These are phyloP conservation scores for Linum usitatissimum DNA, from an alignment of 345 rosid genomes.

Conservation along the genomic window DNA sequence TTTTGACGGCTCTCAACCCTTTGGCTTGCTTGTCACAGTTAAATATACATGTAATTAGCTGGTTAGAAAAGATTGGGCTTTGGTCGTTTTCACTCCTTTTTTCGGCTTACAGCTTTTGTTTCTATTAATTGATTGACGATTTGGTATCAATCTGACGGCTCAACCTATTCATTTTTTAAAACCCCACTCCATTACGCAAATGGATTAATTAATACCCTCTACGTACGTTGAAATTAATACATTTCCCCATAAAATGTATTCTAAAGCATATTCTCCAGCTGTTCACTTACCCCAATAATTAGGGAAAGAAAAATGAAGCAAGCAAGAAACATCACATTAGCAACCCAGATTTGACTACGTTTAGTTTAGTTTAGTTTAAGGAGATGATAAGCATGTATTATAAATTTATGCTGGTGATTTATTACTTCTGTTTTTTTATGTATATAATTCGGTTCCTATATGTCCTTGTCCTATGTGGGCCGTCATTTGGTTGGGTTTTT, in stretches of 20 bases:
- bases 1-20: not conserved
- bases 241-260: not conserved
- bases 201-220: not conserved
- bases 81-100: not conserved
- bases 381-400: not conserved
- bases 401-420: not conserved
- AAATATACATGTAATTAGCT: not conserved
- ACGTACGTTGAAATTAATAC: not conserved
- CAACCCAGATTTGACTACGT: not conserved
- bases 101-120: not conserved
- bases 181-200: not conserved
- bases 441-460: not conserved
- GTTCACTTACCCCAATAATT: constrained; percentile 1
- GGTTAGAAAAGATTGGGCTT: not conserved
- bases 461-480: not conserved
- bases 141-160: not conserved
- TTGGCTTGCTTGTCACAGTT: not conserved
- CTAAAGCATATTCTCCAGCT: not conserved
- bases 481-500: not conserved
- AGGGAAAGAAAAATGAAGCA: no score
- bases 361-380: not conserved
- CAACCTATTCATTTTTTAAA: not conserved
- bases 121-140: not conserved
- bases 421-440: not conserved
- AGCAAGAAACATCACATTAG: not conserved